Base-by-base conservation (phyloP, 805 yeast species). In the Nakazawaea laoshanensis region DNA sequence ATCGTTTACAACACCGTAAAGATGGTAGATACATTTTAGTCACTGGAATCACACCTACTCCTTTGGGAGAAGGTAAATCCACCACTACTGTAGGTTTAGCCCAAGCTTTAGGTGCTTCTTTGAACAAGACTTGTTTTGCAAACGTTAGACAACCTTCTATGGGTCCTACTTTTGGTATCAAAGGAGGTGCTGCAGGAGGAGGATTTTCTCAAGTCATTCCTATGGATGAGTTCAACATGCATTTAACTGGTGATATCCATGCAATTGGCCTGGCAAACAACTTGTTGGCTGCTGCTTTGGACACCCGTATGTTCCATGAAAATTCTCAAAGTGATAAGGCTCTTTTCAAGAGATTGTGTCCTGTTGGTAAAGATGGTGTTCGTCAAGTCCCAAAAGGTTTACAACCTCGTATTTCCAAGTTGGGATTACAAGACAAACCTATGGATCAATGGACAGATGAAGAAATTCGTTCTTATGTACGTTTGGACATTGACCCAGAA, bases 141-240 rank as follows among this genome's bases (percentile, higher is more conserved):
- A 87, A 85, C 49, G 95, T 89, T 32, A 82, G 98, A 57, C 98
- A 89, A 57, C 97, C 97, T 19, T 82, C 94, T 7, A 86, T 89
- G 96, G 97, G 97, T 24, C 98, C 98, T 32, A 89, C 97, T 13
- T 89, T 89, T 49, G 98, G 98, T 57, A 87, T 89, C 48, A 89
- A 89, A 63, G 98, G 98, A 51, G 97, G 97, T 58, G 98, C 98
- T 37, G 97, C 97, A 13, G 98, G 98, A 48, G 98, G 97, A 53
- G 97, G 97, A 30, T 89, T 87, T 59, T 73, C 97, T 2, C 97
- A 89, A 62, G 97, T 89, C 29, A 88, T 89, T 47, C 97, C 97
- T 33, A 89, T 89, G 96, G 98, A 89, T 59, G 96, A 89, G 61
- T 89, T 89, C 68, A 89, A 92, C 65, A 75, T 92, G 84, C 97